phyloP scores from a whole-genome alignment of 768 basidiomycete species.

The Pleurotus eryngii region DNA sequence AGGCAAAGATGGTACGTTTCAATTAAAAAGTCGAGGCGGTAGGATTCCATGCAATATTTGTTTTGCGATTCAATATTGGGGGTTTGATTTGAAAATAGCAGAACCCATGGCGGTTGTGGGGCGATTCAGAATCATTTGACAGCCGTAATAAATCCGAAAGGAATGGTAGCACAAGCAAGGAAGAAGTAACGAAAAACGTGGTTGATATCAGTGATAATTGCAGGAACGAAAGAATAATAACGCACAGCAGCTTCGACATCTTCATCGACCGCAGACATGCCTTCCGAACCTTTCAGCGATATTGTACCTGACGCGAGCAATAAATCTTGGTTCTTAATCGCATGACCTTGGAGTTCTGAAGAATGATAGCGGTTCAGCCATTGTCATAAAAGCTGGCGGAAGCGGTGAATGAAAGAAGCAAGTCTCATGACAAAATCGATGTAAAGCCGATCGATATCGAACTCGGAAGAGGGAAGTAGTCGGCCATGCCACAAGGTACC shows the following conservation, averaged over 20 bases:
- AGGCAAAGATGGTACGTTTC: no score
- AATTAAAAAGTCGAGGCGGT: no score
- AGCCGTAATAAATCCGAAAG: neutral
- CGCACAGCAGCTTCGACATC: slow-evolving; percentile 84
- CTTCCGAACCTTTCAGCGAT: slow-evolving; percentile 77
- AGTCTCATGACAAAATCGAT: slow-evolving; percentile 18
- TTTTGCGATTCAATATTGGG: neutral
- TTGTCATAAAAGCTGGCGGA: slow-evolving; percentile 2
- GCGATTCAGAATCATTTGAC: no score
- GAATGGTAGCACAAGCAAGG: neutral
- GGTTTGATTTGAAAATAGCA: no score
- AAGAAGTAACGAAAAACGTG: neutral
- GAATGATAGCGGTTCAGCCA: neutral
- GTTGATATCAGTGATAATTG: slow-evolving; percentile 4
- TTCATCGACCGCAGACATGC: slow-evolving; percentile 83
- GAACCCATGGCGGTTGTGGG: no score
- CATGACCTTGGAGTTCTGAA: slow-evolving; percentile 92
- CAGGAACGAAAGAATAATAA: slow-evolving; percentile 21
- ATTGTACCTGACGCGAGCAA: slow-evolving; percentile 87
- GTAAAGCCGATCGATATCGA: neutral
- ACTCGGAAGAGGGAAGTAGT: neutral
- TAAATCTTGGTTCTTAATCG: slow-evolving; percentile 95
- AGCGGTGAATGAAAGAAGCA: slow-evolving; percentile 9
- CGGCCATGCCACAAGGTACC: neutral
- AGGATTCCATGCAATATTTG: neutral